Evolutionary conservation across 1,139 yeast genomes (phyloP), one percentile per base, ranked within the genome.

Genomic region (Hyphopichia buzzinii): DNA sequence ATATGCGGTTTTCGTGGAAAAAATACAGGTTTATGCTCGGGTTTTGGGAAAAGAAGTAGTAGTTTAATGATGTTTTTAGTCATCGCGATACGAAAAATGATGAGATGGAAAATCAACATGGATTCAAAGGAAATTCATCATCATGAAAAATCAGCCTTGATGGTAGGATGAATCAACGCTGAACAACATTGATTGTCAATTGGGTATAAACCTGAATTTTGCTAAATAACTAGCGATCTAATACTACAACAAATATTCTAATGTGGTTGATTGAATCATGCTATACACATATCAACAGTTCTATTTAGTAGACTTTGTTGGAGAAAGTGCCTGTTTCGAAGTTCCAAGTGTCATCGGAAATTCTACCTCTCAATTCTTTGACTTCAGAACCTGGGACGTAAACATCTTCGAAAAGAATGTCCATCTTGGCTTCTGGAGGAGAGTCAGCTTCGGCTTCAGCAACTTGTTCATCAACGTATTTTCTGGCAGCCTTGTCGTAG

Each of bases 361-460:
- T 84, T 77, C 98, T 87, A 49, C 98, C 98, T 77, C 98, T 87
- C 66, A 90, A 80, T 49, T 80, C 84, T 51, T 94, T 94, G 42
- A 87, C 78, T 73, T 92, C 97, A 43, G 92, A 73, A 46, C 98
- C 98, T 64, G 84, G 90, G 55, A 86, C 95, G 69, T 92, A 92
- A 49, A 92, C 96, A 62, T 92, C 97, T 74, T 89, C 96, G 66
- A 90, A 92, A 63, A 92, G 77, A 60, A 88, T 87, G 61, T 86
- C 88, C 81, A 92, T 82, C 73, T 82, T 86, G 47, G 97, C 95
- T 65, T 87, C 96, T 50, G 98, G 98, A 52, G 95, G 88, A 50
- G 95, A 84, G 55, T 94, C 84, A 42, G 84, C 85, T 67, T 90
- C 97, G 50, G 98, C 97, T 57, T 79, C 82, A 61, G 88, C 90